Evolutionary conservation across 768 basidiomycete species (phyloP).

Genomic region (Hemileccinum rubropunctum): DNA sequence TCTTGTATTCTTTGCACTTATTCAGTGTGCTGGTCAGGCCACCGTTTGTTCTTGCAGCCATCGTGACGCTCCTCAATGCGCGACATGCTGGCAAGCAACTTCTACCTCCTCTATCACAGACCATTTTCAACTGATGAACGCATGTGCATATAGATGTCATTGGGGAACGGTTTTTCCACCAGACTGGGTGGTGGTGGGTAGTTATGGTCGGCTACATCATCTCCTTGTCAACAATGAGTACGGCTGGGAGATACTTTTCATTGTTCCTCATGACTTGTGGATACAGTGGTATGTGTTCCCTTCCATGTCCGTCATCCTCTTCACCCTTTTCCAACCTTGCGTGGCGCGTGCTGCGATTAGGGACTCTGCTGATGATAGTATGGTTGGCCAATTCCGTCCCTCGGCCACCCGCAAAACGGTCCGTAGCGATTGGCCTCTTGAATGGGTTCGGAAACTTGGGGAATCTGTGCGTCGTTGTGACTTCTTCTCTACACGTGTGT

Average conservation of each 20-base stretch:
- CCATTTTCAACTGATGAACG: no score
- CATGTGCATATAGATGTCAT: conserved; percentile 41
- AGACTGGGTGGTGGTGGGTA: conserved; percentile 55
- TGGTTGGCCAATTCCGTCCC: conserved; percentile 64
- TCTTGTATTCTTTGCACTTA: not conserved
- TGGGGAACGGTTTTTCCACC: conserved; percentile 66
- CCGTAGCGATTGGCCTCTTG: conserved; percentile 59
- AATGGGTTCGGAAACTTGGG: conserved; percentile 61
- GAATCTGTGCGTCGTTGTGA: conserved; percentile 42
- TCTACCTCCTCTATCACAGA: not conserved
- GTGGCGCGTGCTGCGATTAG: conserved; percentile 11
- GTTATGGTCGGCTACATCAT: conserved; percentile 62
- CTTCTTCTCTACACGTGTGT: not conserved
- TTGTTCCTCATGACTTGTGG: conserved; percentile 65
- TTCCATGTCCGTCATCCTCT: not conserved
- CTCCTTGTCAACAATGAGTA: conserved; percentile 49
- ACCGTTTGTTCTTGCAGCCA: conserved; percentile 55
- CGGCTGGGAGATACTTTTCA: conserved; percentile 55
- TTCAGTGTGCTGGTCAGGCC: conserved; percentile 38
- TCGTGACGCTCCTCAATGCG: conserved; percentile 51
- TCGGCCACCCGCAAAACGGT: conserved; percentile 52
- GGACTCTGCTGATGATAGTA: conserved; percentile 46
- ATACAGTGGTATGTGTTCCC: conserved; percentile 36
- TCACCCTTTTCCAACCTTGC: no score
- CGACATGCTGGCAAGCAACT: conserved; percentile 47